Evolutionary conservation across 2,329 filamentous ascomycete genomes (phyloP).

Genomic region (Colletotrichum coccodes): DNA sequence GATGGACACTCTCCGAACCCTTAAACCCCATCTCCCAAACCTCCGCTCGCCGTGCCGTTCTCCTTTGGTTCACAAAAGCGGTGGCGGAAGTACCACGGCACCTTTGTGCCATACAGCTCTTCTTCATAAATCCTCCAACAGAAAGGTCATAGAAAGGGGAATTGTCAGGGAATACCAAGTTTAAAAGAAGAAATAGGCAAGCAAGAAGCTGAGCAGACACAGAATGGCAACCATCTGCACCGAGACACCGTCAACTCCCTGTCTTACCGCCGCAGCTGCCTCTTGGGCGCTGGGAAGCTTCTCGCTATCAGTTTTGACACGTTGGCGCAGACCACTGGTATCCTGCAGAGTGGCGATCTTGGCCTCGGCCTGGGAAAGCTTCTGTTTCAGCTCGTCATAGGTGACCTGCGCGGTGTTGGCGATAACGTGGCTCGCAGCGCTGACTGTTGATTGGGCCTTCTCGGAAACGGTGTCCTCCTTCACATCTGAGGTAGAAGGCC

Average conservation of each 20-base stretch:
- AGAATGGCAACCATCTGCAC: constrained; percentile 86
- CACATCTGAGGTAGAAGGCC: constrained; percentile 45
- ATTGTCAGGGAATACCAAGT: constrained; percentile 18
- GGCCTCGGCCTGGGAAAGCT: constrained; percentile 80
- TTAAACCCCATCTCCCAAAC: not conserved
- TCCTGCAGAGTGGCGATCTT: constrained; percentile 76
- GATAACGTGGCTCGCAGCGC: constrained; percentile 58
- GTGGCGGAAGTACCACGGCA: not conserved
- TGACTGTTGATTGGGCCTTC: constrained; percentile 43
- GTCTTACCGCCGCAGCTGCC: constrained; percentile 65
- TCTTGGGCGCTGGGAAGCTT: constrained; percentile 57
- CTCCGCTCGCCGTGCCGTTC: not conserved
- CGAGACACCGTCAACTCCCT: constrained; percentile 79
- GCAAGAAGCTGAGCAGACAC: constrained; percentile 89
- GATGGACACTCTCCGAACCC: constrained; percentile 5
- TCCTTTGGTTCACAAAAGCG: not conserved
- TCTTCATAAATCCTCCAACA: constrained; percentile 20
- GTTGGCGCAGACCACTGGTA: constrained; percentile 80
- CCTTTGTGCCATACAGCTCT: not conserved
- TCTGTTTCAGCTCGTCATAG: constrained; percentile 73
- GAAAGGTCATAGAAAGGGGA: constrained; percentile 17
- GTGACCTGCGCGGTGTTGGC: constrained; percentile 53
- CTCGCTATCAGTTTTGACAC: constrained; percentile 65
- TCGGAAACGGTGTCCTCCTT: constrained; percentile 43
- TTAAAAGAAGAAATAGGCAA: constrained; percentile 97